Percentiles rank a stretch among this genome's conserved stretches.
phyloP scores from a whole-genome alignment of 108 stramenopile species.

The Pseudonitzschia pungens region DNA sequence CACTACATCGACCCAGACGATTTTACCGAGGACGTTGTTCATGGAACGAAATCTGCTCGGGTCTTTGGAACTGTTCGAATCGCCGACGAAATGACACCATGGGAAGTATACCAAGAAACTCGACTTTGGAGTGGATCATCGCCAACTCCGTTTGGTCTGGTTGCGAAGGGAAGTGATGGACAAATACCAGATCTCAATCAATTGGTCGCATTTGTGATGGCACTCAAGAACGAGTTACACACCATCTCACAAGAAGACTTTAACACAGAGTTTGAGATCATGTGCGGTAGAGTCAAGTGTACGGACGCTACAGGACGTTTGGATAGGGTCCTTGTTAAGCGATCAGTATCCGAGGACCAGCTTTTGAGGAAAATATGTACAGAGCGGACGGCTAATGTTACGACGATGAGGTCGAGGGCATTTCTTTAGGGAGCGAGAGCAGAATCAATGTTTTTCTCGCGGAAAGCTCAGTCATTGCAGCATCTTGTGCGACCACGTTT shows the following conservation, averaged over 20 bases:
- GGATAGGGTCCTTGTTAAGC: background rate
- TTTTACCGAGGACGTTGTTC: background rate
- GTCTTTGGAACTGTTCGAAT: conserved; percentile 5
- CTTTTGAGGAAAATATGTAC: background rate
- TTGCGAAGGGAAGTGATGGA: background rate
- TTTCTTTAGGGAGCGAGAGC: background rate
- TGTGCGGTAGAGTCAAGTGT: background rate
- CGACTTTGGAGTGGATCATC: background rate
- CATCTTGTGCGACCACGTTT: too few relatives aligned
- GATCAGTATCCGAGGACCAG: background rate
- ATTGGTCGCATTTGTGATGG: conserved; percentile 35
- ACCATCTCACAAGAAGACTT: background rate
- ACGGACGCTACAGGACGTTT: background rate
- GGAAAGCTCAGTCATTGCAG: too few relatives aligned
- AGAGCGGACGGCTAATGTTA: background rate
- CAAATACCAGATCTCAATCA: conserved; percentile 15
- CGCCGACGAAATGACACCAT: conserved; percentile 4
- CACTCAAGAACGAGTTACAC: background rate
- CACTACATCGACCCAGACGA: conserved; percentile 23
- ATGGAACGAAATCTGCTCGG: conserved; percentile 13
- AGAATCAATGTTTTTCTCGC: too few relatives aligned
- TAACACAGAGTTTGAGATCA: background rate
- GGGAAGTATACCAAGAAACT: conserved; percentile 11
- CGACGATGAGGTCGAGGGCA: background rate
- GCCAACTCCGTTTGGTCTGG: conserved; percentile 14